Evolutionary conservation across 2,329 filamentous ascomycete genomes (phyloP).

Genomic region (Cercospora sojina): DNA sequence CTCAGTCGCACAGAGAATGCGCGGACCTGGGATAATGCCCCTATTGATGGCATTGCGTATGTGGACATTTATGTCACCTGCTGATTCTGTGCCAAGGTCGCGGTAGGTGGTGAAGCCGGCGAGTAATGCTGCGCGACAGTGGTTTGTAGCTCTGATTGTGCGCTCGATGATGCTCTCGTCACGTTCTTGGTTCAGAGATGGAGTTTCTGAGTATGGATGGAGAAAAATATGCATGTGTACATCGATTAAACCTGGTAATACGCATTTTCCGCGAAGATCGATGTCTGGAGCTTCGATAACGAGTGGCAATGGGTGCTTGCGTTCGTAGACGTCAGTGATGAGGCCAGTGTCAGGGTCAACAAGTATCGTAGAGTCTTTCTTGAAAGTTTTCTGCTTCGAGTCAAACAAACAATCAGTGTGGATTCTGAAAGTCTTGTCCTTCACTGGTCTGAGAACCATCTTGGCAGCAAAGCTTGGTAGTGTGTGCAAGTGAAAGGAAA

Average conservation of each 20-base stretch:
- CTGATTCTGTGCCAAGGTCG: slow-evolving; percentile 56
- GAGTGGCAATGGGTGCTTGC: slow-evolving; percentile 25
- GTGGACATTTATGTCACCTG: slow-evolving; percentile 52
- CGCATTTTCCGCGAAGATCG: slow-evolving; percentile 55
- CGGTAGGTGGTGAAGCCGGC: slow-evolving; percentile 61
- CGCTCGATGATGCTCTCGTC: slow-evolving; percentile 60
- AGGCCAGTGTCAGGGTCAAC: slow-evolving; percentile 44
- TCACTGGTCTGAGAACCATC: slow-evolving; percentile 22
- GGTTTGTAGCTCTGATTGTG: slow-evolving; percentile 55
- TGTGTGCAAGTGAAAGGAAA: not conserved
- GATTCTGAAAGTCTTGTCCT: slow-evolving; percentile 31
- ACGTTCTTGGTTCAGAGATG: slow-evolving; percentile 52
- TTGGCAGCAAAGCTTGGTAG: not conserved
- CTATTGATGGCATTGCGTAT: slow-evolving; percentile 56
- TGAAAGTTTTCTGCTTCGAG: slow-evolving; percentile 45
- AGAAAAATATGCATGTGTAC: slow-evolving; percentile 59
- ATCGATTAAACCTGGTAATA: slow-evolving; percentile 56
- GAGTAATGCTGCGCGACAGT: slow-evolving; percentile 53
- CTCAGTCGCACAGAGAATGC: slow-evolving; percentile 57
- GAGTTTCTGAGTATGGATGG: slow-evolving; percentile 45
- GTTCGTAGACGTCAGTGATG: slow-evolving; percentile 41
- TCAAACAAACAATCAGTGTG: slow-evolving; percentile 53
- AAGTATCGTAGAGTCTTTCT: slow-evolving; percentile 46
- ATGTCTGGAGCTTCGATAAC: slow-evolving; percentile 44
- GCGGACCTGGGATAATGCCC: slow-evolving; percentile 55